These are phyloP conservation scores for Chaetomium tenue DNA, from an alignment of 495 filamentous ascomycete genomes.

Conservation along the genomic window DNA sequence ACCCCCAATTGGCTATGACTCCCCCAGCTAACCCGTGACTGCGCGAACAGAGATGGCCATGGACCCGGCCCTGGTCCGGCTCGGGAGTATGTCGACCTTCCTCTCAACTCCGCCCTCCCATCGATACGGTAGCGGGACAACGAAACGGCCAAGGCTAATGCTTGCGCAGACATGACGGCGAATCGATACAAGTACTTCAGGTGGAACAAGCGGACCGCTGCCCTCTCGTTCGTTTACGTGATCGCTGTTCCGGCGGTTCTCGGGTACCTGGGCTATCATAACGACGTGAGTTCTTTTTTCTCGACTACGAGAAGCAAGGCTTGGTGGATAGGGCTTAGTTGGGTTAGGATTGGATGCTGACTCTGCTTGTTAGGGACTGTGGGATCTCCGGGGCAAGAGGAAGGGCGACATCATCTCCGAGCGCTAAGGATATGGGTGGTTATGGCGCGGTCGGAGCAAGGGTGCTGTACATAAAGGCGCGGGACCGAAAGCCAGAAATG, in stretches of 20 bases:
- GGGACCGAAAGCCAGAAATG: background rate
- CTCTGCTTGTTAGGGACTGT: slow-evolving; percentile 66
- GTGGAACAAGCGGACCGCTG: slow-evolving; percentile 80
- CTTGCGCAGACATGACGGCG: slow-evolving; percentile 65
- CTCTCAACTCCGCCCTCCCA: slow-evolving; percentile 13
- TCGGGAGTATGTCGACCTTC: slow-evolving; percentile 59
- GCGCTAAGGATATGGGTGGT: slow-evolving; percentile 51
- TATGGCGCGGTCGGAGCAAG: background rate
- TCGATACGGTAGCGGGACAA: background rate
- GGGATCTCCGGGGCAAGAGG: slow-evolving; percentile 79
- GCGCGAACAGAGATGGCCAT: slow-evolving; percentile 52
- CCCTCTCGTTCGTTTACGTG: slow-evolving; percentile 72
- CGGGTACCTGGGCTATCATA: slow-evolving; percentile 67
- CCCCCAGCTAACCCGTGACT: slow-evolving; percentile 10
- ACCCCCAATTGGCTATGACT: background rate
- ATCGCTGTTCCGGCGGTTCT: slow-evolving; percentile 65
- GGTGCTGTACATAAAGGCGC: slow-evolving; percentile 36
- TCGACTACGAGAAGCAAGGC: background rate
- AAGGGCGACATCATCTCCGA: slow-evolving; percentile 77
- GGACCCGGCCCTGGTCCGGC: slow-evolving; percentile 78
- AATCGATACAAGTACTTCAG: slow-evolving; percentile 95
- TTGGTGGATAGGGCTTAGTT: background rate
- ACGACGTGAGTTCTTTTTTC: slow-evolving; percentile 68
- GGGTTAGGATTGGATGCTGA: background rate
- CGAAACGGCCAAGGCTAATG: background rate